phyloP scores from a whole-genome alignment of 768 basidiomycete species.

The Pleurotus cornucopiae region DNA sequence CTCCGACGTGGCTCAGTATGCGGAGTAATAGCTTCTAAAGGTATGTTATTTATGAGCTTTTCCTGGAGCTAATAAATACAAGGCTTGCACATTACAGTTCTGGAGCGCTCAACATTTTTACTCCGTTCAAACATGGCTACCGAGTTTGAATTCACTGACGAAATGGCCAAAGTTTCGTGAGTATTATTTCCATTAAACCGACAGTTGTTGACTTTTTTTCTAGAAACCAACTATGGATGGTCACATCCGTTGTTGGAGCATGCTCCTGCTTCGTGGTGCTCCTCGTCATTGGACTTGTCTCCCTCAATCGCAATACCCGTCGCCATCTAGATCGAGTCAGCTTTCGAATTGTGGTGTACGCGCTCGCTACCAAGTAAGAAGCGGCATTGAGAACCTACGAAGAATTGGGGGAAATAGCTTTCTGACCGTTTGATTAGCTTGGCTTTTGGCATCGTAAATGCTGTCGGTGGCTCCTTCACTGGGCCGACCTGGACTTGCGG shows the following conservation, averaged over 20 bases:
- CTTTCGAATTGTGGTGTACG: constrained; percentile 16
- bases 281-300: constrained; percentile 12
- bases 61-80: no score
- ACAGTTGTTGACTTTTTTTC: not conserved
- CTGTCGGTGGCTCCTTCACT: constrained; percentile 13
- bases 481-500: constrained; percentile 15
- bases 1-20: no score
- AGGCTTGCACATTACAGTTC: no score
- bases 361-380: constrained; percentile 16
- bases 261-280: constrained; percentile 16
- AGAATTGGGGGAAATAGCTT: not conserved
- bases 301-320: constrained; percentile 10
- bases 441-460: constrained; percentile 15
- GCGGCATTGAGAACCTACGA: not conserved
- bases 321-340: constrained; percentile 17
- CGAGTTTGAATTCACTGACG: no score
- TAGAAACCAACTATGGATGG: constrained; percentile 1
- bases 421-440: constrained; percentile 8
- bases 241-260: constrained; percentile 9
- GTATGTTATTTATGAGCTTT: no score
- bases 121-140: no score
- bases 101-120: no score
- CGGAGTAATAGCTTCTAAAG: no score
- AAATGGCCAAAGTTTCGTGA: no score
- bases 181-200: no score